These are phyloP conservation scores for Stagonosporopsis rhizophila DNA, from an alignment of 2,329 filamentous ascomycete species.

Conservation along the genomic window DNA sequence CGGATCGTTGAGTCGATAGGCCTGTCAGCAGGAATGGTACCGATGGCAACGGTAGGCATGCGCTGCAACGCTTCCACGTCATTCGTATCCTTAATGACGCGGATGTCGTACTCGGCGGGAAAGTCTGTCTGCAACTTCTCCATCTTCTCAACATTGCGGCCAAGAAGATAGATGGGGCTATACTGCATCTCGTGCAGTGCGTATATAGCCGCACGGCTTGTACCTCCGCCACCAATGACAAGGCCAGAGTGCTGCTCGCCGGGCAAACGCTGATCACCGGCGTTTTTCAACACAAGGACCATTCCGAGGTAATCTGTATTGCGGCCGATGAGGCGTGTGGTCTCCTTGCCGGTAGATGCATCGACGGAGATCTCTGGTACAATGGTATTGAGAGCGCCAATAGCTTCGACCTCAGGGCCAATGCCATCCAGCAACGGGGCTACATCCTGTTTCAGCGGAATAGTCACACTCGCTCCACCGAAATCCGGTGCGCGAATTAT, in stretches of 20 bases:
- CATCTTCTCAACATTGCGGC: slow-evolving; percentile 75
- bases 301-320: slow-evolving; percentile 98
- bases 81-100: slow-evolving; percentile 58
- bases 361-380: slow-evolving; percentile 62
- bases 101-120: slow-evolving; percentile 73
- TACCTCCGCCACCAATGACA: slow-evolving; percentile 90
- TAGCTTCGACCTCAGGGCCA: slow-evolving; percentile 77
- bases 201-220: slow-evolving; percentile 88
- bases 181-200: slow-evolving; percentile 85
- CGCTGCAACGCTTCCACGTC: slow-evolving; percentile 56
- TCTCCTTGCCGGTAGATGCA: slow-evolving; percentile 49
- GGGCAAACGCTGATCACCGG: slow-evolving; percentile 57
- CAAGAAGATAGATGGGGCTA: slow-evolving; percentile 84
- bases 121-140: slow-evolving; percentile 73
- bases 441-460: slow-evolving; percentile 90
- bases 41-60: slow-evolving; percentile 76
- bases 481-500: slow-evolving; percentile 77
- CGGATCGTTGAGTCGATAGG: slow-evolving; percentile 77
- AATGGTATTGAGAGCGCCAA: slow-evolving; percentile 95
- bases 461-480: slow-evolving; percentile 93
- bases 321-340: slow-evolving; percentile 72
- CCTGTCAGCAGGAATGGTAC: slow-evolving; percentile 87
- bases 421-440: slow-evolving; percentile 82
- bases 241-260: slow-evolving; percentile 65
- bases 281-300: slow-evolving; percentile 75